phyloP scores from a whole-genome alignment of 441 rosid genomes.

The Adansonia rubrostipa region DNA sequence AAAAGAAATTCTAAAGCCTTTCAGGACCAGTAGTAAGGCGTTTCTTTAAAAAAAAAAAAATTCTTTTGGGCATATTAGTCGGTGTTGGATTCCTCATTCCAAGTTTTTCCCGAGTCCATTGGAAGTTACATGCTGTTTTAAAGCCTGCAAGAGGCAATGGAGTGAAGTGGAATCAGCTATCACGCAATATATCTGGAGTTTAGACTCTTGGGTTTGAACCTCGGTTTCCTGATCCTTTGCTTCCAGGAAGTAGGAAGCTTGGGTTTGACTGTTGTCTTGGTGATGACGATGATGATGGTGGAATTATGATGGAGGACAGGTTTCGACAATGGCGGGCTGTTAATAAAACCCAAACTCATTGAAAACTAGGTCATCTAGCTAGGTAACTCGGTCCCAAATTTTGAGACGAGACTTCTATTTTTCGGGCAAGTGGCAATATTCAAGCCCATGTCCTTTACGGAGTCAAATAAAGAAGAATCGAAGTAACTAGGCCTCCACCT shows the following conservation, averaged over 20 bases:
- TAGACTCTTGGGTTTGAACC: too few relatives aligned
- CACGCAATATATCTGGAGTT: too few relatives aligned
- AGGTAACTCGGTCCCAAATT: neutral
- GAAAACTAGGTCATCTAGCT: neutral
- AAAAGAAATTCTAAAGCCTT: too few relatives aligned
- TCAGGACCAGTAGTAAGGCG: neutral
- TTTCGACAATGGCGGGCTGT: neutral
- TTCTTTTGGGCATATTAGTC: neutral
- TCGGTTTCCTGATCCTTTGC: too few relatives aligned
- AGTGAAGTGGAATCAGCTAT: neutral
- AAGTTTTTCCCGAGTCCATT: neutral
- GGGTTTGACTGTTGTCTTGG: too few relatives aligned
- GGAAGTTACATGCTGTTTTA: neutral
- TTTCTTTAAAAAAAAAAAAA: too few relatives aligned
- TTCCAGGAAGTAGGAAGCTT: too few relatives aligned
- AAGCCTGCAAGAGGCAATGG: neutral
- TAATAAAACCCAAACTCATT: neutral
- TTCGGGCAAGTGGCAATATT: neutral
- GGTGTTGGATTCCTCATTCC: neutral
- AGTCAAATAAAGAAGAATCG: neutral
- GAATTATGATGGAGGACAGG: too few relatives aligned
- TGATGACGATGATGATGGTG: too few relatives aligned
- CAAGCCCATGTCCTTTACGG: neutral
- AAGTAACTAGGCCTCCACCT: neutral
- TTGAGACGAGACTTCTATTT: neutral